Conservation (phyloP, 805 yeast species). For the Lipomyces sp. region DNA sequence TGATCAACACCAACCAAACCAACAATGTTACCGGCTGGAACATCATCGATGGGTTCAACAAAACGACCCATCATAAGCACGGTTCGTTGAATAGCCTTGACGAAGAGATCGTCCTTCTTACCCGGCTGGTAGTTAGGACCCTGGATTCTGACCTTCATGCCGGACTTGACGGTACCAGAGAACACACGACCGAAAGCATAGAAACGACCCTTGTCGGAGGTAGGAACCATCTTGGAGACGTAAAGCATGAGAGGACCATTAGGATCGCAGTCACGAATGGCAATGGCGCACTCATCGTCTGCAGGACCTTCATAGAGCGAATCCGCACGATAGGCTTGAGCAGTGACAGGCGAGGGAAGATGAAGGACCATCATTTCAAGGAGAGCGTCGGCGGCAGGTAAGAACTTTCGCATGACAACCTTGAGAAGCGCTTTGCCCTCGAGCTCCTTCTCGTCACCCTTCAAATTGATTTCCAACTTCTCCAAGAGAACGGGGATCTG, state of each 20-base stretch:
- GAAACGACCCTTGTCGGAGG: conserved; percentile 99
- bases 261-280: conserved; percentile 98
- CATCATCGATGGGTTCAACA: conserved; percentile 97
- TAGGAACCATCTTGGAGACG: conserved; percentile 99
- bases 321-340: conserved; percentile 99
- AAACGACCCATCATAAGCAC: conserved; percentile 99
- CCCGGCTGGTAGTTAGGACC: conserved; percentile 99
- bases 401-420: conserved; percentile 99
- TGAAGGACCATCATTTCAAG: conserved; percentile 98
- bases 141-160: conserved; percentile 99
- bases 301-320: conserved; percentile 98
- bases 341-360: conserved; percentile 99
- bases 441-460: conserved; percentile 96
- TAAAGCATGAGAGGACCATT: conserved; percentile 97
- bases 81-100: conserved; percentile 98
- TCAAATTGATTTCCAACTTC: conserved; percentile 90
- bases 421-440: conserved; percentile 98
- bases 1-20: conserved; percentile 99
- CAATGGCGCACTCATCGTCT: conserved; percentile 80
- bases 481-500: conserved; percentile 90
- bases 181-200: conserved; percentile 99
- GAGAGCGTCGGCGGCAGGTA: conserved; percentile 99
- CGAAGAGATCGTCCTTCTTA: conserved; percentile 94
- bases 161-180: conserved; percentile 99
- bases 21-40: conserved; percentile 99